Evolutionary conservation across 2,329 filamentous ascomycete genomes (phyloP).

Genomic region (Cytospora paraplurivora): DNA sequence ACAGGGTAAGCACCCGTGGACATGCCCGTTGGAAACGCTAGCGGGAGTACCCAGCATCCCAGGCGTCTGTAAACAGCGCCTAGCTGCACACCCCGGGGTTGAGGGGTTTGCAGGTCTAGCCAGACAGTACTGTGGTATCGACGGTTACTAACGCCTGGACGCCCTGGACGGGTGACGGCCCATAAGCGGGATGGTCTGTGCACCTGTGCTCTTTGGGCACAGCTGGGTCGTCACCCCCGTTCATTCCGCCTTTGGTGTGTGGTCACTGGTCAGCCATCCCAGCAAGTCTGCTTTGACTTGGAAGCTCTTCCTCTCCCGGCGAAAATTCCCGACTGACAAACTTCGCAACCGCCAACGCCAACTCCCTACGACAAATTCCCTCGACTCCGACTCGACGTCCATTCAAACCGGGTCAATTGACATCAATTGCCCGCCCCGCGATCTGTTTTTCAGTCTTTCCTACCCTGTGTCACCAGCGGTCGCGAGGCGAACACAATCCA

Average conservation of each 20-base stretch:
- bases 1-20: constrained; percentile 10
- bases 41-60: neutral
- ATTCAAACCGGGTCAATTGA: constrained; percentile 30
- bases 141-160: no score
- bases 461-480: constrained; percentile 41
- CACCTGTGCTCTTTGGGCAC: neutral
- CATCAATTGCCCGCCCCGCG: constrained; percentile 30
- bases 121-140: no score
- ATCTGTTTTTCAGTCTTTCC: constrained; percentile 38
- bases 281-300: constrained; percentile 26
- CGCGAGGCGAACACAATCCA: constrained; percentile 47
- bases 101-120: no score
- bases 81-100: constrained; percentile 13
- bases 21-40: constrained; percentile 15
- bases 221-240: neutral
- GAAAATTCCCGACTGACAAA: constrained; percentile 43
- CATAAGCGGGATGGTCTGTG: constrained; percentile 7
- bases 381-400: constrained; percentile 25
- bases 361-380: constrained; percentile 21
- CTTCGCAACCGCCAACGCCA: constrained; percentile 31
- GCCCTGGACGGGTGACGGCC: no score
- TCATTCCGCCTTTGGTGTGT: neutral
- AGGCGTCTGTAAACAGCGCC: neutral
- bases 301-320: constrained; percentile 35
- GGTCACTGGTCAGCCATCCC: constrained; percentile 25